Conservation (phyloP, 2,329 filamentous ascomycete species). For the Penicillium sp. region DNA sequence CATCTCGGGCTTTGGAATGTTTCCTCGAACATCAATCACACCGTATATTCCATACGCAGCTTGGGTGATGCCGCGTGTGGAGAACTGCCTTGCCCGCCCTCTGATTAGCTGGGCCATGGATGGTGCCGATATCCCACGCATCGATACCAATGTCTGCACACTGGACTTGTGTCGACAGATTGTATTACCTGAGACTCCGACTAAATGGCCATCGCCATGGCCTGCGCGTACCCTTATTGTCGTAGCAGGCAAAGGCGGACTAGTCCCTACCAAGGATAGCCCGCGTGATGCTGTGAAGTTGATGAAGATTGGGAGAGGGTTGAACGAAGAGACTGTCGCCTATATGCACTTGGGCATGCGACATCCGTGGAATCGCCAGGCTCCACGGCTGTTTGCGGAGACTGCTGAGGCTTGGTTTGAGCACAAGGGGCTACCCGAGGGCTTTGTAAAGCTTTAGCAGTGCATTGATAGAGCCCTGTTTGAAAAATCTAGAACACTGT, state of each 20-base stretch:
- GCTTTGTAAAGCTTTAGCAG: slow-evolving; percentile 2
- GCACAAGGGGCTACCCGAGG: neutral
- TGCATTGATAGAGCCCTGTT: too few relatives aligned
- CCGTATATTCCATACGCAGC: slow-evolving; percentile 8
- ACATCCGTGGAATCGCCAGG: slow-evolving; percentile 13
- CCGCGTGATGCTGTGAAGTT: neutral
- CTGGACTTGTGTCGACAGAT: slow-evolving; percentile 7
- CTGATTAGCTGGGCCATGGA: slow-evolving; percentile 11
- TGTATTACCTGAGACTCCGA: neutral
- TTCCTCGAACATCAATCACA: slow-evolving; percentile 3
- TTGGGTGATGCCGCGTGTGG: slow-evolving; percentile 4
- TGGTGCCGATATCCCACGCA: slow-evolving; percentile 7
- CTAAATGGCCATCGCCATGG: slow-evolving; percentile 7
- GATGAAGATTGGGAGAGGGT: slow-evolving; percentile 1
- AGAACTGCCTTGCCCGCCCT: slow-evolving; percentile 3
- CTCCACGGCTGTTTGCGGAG: slow-evolving; percentile 5
- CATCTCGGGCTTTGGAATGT: slow-evolving; percentile 5
- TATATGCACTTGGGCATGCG: slow-evolving; percentile 8
- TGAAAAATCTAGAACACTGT: too few relatives aligned
- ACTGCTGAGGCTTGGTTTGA: slow-evolving; percentile 8
- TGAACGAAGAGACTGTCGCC: slow-evolving; percentile 6
- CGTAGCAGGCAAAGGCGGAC: slow-evolving; percentile 8
- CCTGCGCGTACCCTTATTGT: slow-evolving; percentile 9
- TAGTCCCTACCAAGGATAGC: slow-evolving; percentile 7
- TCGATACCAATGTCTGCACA: neutral